Conservation (phyloP, 768 basidiomycete genomes). For the Lyophyllum decastes region DNA sequence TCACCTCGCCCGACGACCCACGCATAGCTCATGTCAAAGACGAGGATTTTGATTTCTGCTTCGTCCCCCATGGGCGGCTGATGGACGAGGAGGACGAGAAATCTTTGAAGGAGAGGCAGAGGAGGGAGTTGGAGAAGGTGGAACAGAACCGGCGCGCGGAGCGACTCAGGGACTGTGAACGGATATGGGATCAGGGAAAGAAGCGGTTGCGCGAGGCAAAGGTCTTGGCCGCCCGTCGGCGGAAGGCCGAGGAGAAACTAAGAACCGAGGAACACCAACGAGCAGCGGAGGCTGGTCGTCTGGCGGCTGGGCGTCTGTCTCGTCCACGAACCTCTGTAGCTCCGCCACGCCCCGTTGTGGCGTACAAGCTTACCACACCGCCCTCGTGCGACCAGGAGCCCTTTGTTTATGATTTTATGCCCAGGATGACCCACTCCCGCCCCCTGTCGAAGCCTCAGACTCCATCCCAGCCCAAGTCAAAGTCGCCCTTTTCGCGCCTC, state of each 20-base stretch:
- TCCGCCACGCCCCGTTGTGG: constrained; percentile 19
- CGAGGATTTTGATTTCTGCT: constrained; percentile 51
- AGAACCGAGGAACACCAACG: constrained; percentile 25
- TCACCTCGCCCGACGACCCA: constrained; percentile 59
- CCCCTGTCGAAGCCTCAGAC: constrained; percentile 1
- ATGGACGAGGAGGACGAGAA: constrained; percentile 44
- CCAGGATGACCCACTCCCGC: constrained; percentile 3
- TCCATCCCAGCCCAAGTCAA: constrained; percentile 10
- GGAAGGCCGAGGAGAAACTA: constrained; percentile 31
- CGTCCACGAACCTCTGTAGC: not conserved
- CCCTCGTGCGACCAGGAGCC: constrained; percentile 16
- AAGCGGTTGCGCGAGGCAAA: constrained; percentile 40
- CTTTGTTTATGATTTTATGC: constrained; percentile 31
- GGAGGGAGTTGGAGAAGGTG: constrained; percentile 31
- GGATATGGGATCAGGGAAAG: constrained; percentile 51
- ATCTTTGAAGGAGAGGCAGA: constrained; percentile 26
- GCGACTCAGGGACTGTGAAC: constrained; percentile 45
- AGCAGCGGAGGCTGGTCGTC: constrained; percentile 16
- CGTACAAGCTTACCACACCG: constrained; percentile 17
- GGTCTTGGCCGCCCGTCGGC: constrained; percentile 30
- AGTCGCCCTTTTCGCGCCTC: constrained; percentile 20
- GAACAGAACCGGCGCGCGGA: constrained; percentile 39
- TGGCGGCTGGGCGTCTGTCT: constrained; percentile 27
- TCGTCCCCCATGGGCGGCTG: constrained; percentile 43
- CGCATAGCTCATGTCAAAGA: constrained; percentile 61